Percentiles rank a stretch among this genome's conserved stretches.
Conservation (phyloP, 345 rosid species). For the Citropsis articulata region DNA sequence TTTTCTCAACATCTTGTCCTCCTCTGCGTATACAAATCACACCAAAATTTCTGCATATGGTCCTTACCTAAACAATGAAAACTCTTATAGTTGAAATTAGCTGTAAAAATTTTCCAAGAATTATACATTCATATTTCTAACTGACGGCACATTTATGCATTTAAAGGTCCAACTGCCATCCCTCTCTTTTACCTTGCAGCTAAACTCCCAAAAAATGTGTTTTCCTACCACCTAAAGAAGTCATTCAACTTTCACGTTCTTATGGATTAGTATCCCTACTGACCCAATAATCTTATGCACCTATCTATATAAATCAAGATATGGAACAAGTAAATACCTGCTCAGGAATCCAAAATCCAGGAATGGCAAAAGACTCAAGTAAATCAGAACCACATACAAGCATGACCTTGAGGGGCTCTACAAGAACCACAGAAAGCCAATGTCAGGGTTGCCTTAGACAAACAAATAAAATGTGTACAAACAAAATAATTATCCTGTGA, state of each 20-base stretch:
- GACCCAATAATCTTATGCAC: not conserved
- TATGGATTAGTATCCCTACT: not conserved
- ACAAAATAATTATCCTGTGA: not conserved
- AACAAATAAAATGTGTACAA: not conserved
- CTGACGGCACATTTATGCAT: not conserved
- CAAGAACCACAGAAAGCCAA: slow-evolving; percentile 12
- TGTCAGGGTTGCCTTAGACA: not conserved
- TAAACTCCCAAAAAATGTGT: too few species aligned
- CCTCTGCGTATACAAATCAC: slow-evolving; percentile 84
- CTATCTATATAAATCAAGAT: not conserved
- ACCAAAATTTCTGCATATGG: slow-evolving; percentile 73
- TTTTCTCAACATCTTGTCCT: slow-evolving; percentile 66
- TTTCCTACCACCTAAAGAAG: not conserved
- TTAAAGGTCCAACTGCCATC: not conserved
- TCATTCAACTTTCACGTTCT: not conserved
- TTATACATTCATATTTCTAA: not conserved
- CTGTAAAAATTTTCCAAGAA: not conserved
- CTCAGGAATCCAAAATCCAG: slow-evolving; percentile 81
- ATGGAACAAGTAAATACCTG: slow-evolving; percentile 47
- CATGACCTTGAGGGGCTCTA: slow-evolving; percentile 74
- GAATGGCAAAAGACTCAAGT: slow-evolving; percentile 67
- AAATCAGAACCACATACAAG: slow-evolving; percentile 94
- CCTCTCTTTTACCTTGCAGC: not conserved
- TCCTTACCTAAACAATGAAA: slow-evolving; percentile 42
- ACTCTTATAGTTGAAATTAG: not conserved